Base-by-base conservation (phyloP, 208 protist genomes). In the Trypanosomatidae sp. region DNA sequence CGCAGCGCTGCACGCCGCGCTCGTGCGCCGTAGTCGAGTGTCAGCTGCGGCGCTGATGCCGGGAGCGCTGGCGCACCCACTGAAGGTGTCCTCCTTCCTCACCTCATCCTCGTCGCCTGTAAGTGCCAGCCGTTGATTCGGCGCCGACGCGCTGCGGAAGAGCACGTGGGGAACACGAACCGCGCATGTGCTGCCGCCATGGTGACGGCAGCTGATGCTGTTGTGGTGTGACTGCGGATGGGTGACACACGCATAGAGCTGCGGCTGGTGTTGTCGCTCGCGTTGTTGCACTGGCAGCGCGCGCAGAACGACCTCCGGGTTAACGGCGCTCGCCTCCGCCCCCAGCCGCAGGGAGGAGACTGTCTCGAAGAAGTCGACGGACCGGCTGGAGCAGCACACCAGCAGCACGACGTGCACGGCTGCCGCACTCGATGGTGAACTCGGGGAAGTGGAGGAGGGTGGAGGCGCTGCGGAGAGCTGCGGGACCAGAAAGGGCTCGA, bases 361-460 rank as follows among this genome's bases (percentile, higher is more conserved):
- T 1, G 86, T 91, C 71, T 95, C 90, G 74, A 82, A 82, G 59
- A 92, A 93, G 69, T 95, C 88, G 5, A 17, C 47, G 39, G 83
- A 82, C n/a, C 68, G 68, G 49, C 69, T 83, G 46, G 84, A 90
- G 78, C 90, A 95, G 84, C 90, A 95, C n/a, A 92, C 70, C 33
- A 80, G 69, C 64, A 80, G 56, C 55, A 75, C 76, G 12, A 80
- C 76, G 19, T 72, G 69, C 60, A 53, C 64, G 5, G 15, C 22
- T 19, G 43, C 25, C 43, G 44, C 50, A 10, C 30, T 19, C 64
- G 28, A 2, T 13, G 2, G 39, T 41, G 19, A 5, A 43, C 17
- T 43, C 19, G 58, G 28, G 17, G 28, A 62, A 12, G 13, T 33
- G 25, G 33, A 36, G 47, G 49, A 88, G 30, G 47, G 84, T 73